Percentiles rank a stretch among this genome's conserved stretches.
These are phyloP conservation scores for Talaromyces atroroseus DNA, from an alignment of 2,329 filamentous ascomycete genomes.

Conservation along the genomic window DNA sequence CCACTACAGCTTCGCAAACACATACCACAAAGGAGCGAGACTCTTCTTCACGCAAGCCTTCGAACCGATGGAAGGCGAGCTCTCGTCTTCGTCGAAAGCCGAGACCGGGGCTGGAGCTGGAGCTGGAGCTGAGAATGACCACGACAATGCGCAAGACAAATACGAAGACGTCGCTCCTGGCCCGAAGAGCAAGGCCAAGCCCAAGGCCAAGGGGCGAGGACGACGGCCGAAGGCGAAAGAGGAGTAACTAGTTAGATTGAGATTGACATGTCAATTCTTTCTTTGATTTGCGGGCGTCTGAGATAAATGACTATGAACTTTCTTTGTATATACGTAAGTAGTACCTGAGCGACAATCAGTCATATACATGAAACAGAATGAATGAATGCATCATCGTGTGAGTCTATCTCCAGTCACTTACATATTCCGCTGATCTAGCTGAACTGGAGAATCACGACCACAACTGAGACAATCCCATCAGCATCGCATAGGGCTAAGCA, in stretches of 20 bases:
- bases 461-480: too few relatives aligned
- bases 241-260: neutral
- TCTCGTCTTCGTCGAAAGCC: slow-evolving; percentile 15
- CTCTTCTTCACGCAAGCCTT: slow-evolving; percentile 93
- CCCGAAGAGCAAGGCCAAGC: neutral
- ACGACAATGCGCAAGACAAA: neutral
- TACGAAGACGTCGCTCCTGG: neutral
- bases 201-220: neutral
- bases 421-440: too few relatives aligned
- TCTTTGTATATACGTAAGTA: too few relatives aligned
- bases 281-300: too few relatives aligned
- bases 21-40: slow-evolving; percentile 63
- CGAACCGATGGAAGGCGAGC: slow-evolving; percentile 43
- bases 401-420: too few relatives aligned
- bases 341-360: too few relatives aligned
- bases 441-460: too few relatives aligned
- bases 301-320: too few relatives aligned
- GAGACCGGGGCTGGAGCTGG: neutral
- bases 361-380: too few relatives aligned
- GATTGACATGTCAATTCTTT: too few relatives aligned
- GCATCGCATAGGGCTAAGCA: too few relatives aligned
- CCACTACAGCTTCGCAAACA: slow-evolving; percentile 85
- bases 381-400: too few relatives aligned
- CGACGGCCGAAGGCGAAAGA: neutral
- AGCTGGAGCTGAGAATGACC: neutral